Conservation (phyloP, 1,284 basidiomycete genomes). For the Laetiporus sulphureus region DNA sequence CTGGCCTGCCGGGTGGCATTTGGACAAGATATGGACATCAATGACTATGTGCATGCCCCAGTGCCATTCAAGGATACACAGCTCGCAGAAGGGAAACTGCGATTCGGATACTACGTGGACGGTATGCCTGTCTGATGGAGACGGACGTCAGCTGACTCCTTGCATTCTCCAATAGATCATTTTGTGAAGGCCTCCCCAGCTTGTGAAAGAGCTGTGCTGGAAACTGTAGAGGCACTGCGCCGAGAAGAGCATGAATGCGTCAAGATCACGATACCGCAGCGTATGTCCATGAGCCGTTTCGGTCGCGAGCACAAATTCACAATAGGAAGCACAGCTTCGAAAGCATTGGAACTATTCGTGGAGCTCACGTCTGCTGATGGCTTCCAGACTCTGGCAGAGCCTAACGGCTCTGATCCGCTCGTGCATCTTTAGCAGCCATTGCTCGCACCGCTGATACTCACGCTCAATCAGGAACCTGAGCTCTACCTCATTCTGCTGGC, state of each 20-base stretch:
- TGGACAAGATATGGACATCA: constrained; percentile 37
- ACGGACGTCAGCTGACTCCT: not conserved
- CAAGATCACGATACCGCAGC: constrained; percentile 48
- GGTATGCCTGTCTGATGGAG: constrained; percentile 29
- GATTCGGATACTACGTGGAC: constrained; percentile 68
- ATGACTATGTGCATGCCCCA: constrained; percentile 37
- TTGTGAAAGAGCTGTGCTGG: constrained; percentile 71
- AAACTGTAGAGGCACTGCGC: constrained; percentile 63
- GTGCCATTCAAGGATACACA: constrained; percentile 53
- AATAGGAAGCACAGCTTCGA: constrained; percentile 30
- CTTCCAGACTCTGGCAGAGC: constrained; percentile 62
- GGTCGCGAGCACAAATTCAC: not conserved
- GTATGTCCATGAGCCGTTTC: constrained; percentile 28
- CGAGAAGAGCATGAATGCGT: constrained; percentile 74
- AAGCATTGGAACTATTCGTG: constrained; percentile 58
- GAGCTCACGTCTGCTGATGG: constrained; percentile 72
- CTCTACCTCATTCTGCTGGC: constrained; percentile 56
- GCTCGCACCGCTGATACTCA: no score
- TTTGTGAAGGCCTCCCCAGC: constrained; percentile 74
- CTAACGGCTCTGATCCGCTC: constrained; percentile 65
- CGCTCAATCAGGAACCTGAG: constrained; percentile 47
- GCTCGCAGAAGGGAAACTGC: constrained; percentile 49
- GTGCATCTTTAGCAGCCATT: no score
- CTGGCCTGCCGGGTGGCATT: constrained; percentile 50
- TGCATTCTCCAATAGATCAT: constrained; percentile 37